These are phyloP conservation scores for Fusarium sp. DNA, from an alignment of 2,329 filamentous ascomycete species.

Conservation along the genomic window DNA sequence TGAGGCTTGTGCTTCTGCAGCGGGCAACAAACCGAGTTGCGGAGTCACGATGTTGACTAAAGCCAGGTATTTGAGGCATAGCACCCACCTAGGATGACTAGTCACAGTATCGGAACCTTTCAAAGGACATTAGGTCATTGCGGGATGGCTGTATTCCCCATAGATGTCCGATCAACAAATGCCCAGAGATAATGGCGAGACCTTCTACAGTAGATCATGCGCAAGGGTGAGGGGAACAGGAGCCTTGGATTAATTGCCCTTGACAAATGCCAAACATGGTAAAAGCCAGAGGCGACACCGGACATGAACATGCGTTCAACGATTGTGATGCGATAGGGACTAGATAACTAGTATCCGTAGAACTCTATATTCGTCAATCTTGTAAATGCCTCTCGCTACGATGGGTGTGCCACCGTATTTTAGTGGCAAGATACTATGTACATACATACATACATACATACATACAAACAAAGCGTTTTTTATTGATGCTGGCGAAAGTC, in stretches of 20 bases:
- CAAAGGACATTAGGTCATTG: slow-evolving; percentile 34
- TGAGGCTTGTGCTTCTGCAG: neutral
- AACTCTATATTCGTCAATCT: neutral
- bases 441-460: neutral
- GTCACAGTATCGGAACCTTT: slow-evolving; percentile 5
- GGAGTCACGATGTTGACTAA: neutral
- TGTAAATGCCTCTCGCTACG: slow-evolving; percentile 15
- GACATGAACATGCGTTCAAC: neutral
- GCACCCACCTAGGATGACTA: neutral
- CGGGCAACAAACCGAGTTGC: neutral
- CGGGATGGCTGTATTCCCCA: slow-evolving; percentile 21
- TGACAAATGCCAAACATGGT: slow-evolving; percentile 1
- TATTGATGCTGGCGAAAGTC: neutral
- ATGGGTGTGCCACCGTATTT: neutral
- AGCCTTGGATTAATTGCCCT: slow-evolving; percentile 7
- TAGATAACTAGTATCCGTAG: neutral
- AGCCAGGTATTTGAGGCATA: neutral
- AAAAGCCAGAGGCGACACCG: slow-evolving; percentile 3
- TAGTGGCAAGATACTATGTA: slow-evolving; percentile 3
- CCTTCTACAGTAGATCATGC: slow-evolving; percentile 16
- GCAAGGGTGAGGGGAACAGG: slow-evolving; percentile 9
- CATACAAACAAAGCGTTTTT: neutral
- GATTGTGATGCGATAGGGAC: neutral
- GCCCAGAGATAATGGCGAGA: slow-evolving; percentile 38
- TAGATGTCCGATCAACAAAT: slow-evolving; percentile 33